Evolutionary conservation across 352 stramenopile genomes (phyloP).

Genomic region (Pythium utonaiense): DNA sequence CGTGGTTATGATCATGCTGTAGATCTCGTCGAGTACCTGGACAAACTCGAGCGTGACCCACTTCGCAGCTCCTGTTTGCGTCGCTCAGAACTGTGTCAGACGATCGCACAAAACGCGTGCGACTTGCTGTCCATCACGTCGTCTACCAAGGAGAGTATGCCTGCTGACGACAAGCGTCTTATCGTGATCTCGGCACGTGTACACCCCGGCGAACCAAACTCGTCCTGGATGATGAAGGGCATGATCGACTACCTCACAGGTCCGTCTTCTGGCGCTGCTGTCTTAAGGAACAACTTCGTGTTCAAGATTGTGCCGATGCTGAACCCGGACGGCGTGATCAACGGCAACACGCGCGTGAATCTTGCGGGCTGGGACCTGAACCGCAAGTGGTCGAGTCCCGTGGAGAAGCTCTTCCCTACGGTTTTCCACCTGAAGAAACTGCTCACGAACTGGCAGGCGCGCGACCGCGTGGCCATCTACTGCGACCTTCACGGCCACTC

Average conservation of each 20-base stretch:
- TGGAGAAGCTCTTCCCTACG: conserved; percentile 80
- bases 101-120: conserved; percentile 76
- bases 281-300: conserved; percentile 78
- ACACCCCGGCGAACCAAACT: conserved; percentile 87
- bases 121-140: conserved; percentile 90
- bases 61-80: conserved; percentile 39
- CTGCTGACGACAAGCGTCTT: conserved; percentile 48
- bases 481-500: conserved; percentile 84
- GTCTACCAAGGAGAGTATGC: conserved; percentile 32
- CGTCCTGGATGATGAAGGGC: conserved; percentile 92
- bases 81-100: conserved; percentile 80
- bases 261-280: conserved; percentile 42
- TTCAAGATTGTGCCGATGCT: conserved; percentile 93
- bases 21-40: conserved; percentile 77
- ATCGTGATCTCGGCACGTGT: conserved; percentile 88
- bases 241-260: conserved; percentile 89
- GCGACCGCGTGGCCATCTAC: conserved; percentile 70
- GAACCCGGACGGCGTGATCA: conserved; percentile 90
- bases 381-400: conserved; percentile 70
- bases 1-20: not conserved
- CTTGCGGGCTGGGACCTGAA: conserved; percentile 84
- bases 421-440: conserved; percentile 77
- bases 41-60: conserved; percentile 50
- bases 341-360: conserved; percentile 89
- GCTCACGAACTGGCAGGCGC: conserved; percentile 53